Conservation (phyloP, 148 eudicot genomes). For the Fagopyrum homotropicum region DNA sequence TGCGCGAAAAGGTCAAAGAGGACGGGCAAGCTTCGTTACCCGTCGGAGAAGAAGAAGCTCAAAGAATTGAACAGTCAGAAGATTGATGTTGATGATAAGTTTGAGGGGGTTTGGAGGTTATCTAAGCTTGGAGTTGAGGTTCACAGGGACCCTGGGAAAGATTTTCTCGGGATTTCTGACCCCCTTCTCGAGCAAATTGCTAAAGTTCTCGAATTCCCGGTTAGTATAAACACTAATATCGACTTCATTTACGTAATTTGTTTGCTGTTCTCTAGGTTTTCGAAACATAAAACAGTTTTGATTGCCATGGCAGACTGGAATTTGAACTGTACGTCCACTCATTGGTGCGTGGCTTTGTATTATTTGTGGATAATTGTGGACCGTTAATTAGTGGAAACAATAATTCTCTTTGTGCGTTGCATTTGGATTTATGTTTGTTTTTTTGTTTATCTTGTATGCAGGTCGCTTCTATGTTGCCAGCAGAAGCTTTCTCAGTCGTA, state of each 20-base stretch:
- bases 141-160: conserved; percentile 77
- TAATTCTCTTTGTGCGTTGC: background rate
- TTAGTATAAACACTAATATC: conserved; percentile 17
- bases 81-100: conserved; percentile 35
- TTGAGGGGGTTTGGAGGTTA: conserved; percentile 76
- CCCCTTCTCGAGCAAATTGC: conserved; percentile 73
- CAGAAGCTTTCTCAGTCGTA: conserved; percentile 75
- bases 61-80: conserved; percentile 27
- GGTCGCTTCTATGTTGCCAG: conserved; percentile 93
- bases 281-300: background rate
- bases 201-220: conserved; percentile 95
- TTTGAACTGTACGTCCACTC: background rate
- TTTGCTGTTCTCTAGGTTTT: background rate
- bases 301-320: background rate
- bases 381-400: background rate
- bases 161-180: conserved; percentile 64
- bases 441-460: conserved; percentile 18
- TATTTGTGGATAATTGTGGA: conserved; percentile 1
- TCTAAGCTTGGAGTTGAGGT: conserved; percentile 57
- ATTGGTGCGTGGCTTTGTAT: background rate
- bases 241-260: background rate
- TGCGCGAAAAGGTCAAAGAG: conserved; percentile 59
- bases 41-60: conserved; percentile 84
- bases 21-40: conserved; percentile 78
- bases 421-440: background rate